Evolutionary conservation across 345 rosid species (phyloP).

Genomic region (Lagerstroemia speciosa): DNA sequence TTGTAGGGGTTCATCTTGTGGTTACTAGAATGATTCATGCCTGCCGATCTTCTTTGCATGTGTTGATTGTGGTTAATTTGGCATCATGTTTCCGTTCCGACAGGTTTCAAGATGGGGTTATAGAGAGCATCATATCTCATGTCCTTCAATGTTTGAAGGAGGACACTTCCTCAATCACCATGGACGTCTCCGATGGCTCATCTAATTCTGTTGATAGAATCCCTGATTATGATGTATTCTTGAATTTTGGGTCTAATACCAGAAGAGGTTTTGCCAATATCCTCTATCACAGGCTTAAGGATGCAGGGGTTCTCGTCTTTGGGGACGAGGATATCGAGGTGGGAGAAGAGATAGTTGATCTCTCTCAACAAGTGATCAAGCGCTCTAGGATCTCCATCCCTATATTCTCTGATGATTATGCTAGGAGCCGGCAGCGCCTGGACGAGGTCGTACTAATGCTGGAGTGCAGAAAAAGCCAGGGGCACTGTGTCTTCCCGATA

Average conservation of each 20-base stretch:
- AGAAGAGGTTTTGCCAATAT: not conserved
- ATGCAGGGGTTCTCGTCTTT: conserved; percentile 3
- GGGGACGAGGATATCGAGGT: not conserved
- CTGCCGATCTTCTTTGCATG: too few species aligned
- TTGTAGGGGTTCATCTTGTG: too few species aligned
- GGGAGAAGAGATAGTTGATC: not conserved
- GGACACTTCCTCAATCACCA: not conserved
- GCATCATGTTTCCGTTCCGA: too few species aligned
- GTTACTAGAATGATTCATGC: too few species aligned
- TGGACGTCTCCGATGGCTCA: not conserved
- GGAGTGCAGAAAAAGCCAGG: not conserved
- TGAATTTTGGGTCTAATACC: not conserved
- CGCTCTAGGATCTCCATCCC: conserved; percentile 5
- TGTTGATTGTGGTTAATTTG: too few species aligned
- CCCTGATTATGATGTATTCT: not conserved
- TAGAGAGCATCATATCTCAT: too few species aligned
- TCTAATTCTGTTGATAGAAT: not conserved
- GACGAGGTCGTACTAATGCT: conserved; percentile 1
- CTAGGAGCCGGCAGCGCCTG: conserved; percentile 4
- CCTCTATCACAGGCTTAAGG: not conserved
- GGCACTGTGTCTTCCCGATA: too few species aligned
- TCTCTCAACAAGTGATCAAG: not conserved
- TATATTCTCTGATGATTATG: conserved; percentile 6
- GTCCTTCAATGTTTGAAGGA: too few species aligned
- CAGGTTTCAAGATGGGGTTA: too few species aligned